phyloP scores from a whole-genome alignment of 352 stramenopile genomes.

The Blastocystis sp. region DNA sequence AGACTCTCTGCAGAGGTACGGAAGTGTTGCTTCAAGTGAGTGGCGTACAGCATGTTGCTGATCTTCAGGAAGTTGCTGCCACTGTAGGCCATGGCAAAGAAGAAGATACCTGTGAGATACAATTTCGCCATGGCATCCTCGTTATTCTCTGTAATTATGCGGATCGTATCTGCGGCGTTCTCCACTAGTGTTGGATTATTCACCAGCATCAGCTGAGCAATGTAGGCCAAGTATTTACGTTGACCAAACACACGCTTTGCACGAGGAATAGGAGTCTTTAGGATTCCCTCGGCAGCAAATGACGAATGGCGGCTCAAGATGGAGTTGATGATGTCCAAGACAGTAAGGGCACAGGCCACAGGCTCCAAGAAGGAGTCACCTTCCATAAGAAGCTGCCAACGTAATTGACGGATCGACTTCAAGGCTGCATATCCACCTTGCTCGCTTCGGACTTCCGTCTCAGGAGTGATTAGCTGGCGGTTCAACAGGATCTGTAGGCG shows the following conservation, averaged over 20 bases:
- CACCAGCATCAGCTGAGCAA: conserved; percentile 68
- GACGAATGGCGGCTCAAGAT: conserved; percentile 68
- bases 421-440: conserved; percentile 68
- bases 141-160: conserved; percentile 68
- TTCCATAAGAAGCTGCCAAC: conserved; percentile 66
- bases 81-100: conserved; percentile 68
- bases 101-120: conserved; percentile 71
- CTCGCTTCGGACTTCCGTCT: conserved; percentile 67
- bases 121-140: conserved; percentile 68
- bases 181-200: conserved; percentile 69
- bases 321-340: conserved; percentile 66
- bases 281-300: conserved; percentile 67
- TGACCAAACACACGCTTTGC: conserved; percentile 67
- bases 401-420: conserved; percentile 68
- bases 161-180: conserved; percentile 65
- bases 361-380: conserved; percentile 26
- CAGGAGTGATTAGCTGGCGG: conserved; percentile 13
- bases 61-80: conserved; percentile 68
- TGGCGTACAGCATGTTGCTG: conserved; percentile 67
- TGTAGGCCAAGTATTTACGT: conserved; percentile 64
- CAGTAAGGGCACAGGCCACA: conserved; percentile 66
- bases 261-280: conserved; percentile 70
- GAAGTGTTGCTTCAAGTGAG: conserved; percentile 70
- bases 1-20: conserved; percentile 66
- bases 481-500: conserved; percentile 31